Base-by-base conservation (phyloP, 2,329 filamentous ascomycete genomes). In the Diaporthe amygdali region DNA sequence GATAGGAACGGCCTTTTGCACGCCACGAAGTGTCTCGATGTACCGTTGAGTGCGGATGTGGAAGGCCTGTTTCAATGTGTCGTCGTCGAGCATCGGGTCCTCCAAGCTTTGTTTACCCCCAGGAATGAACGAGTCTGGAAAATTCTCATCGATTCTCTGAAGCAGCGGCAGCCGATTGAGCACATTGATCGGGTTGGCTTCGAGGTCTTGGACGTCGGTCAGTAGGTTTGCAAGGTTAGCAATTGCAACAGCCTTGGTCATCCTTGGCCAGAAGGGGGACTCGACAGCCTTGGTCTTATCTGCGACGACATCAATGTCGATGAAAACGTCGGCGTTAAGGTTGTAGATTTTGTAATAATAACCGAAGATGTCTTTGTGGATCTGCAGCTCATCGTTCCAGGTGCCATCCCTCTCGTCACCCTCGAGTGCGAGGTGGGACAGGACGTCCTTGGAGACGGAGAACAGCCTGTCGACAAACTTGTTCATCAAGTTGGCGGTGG, bases 201-300 rank as follows among this genome's bases (percentile, higher is more conserved):
- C 46, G 39, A 69, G 70, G 25, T 41, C 69, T 30, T 71, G 56
- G 10, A 73, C 73, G 25, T 72, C 67, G 66, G 82, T 77, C 14
- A 82, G 76, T 8, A 82, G 77, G 5, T 77, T 76, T 27, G 79
- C 80, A 6, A 82, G 75, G 68, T 85, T 85, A 32, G 79, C 80
- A n/a, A 56, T 68, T 32, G 71, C 51, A 15, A 73, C 71, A 8
- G 71, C 61, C 46, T 41, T 68, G 49, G 46, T 51, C 71, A 71
- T 66, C 25, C 56, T 46, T 15, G 66, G 39, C 71, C 71, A 73
- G 27, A 73, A 17, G 22, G 32, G 15, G n/a, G 56, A 37, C 5
- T 52, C 22, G 1, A 37, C 15, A 30, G 56, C 41, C 49, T 73
- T 73, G 49, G 69, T 54, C 46, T 25, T 66, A 6, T 52, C 44